These are phyloP conservation scores for Lachancea sp. DNA, from an alignment of 805 yeast species.

Conservation along the genomic window DNA sequence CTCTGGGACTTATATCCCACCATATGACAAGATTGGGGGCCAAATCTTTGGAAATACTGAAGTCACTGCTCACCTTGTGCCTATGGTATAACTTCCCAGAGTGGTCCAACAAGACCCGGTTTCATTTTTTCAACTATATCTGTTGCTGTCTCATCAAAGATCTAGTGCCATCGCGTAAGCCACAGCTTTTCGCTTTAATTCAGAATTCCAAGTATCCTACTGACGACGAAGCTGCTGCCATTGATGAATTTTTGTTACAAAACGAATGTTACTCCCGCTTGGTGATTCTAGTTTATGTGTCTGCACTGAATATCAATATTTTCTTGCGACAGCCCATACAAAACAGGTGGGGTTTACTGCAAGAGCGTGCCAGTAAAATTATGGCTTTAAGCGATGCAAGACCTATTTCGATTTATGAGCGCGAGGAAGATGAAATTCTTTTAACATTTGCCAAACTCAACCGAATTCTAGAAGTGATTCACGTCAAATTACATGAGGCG, in stretches of 20 bases:
- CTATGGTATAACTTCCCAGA: constrained; percentile 85
- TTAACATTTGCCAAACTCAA: constrained; percentile 56
- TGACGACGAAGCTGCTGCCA: constrained; percentile 20
- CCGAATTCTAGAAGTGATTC: constrained; percentile 55
- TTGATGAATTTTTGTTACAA: constrained; percentile 10
- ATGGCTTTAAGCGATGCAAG: constrained; percentile 6
- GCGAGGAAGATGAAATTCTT: constrained; percentile 40
- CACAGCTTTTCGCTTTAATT: constrained; percentile 33
- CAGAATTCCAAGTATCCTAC: constrained; percentile 15
- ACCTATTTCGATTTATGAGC: constrained; percentile 14
- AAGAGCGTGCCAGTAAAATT: constrained; percentile 17
- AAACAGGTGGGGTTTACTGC: constrained; percentile 48
- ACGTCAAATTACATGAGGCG: constrained; percentile 41
- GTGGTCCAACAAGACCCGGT: constrained; percentile 69
- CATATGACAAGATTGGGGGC: constrained; percentile 66
- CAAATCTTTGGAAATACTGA: constrained; percentile 62
- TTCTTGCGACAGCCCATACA: constrained; percentile 58
- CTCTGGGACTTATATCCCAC: constrained; percentile 43
- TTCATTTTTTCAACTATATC: constrained; percentile 59
- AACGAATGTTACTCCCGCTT: constrained; percentile 11
- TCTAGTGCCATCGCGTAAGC: constrained; percentile 58
- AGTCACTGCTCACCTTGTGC: constrained; percentile 52
- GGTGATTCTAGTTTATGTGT: constrained; percentile 48
- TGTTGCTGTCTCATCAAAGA: constrained; percentile 69
- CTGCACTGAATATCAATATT: constrained; percentile 57